These are phyloP conservation scores for Sporothrix schenckii DNA, from an alignment of 2,329 filamentous ascomycete genomes.

Conservation along the genomic window DNA sequence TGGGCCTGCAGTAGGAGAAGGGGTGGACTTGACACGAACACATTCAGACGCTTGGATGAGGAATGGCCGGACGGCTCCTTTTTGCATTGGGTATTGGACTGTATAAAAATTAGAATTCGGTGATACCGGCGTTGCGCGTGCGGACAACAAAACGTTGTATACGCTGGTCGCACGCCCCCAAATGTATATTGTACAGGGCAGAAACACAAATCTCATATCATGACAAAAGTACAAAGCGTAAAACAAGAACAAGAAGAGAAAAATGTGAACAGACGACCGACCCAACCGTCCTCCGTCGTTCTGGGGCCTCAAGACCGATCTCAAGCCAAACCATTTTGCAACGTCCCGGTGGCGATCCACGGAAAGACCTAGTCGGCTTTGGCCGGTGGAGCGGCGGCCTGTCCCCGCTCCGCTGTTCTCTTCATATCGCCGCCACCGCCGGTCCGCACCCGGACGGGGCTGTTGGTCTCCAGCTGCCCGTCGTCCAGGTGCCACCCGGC, in stretches of 20 bases:
- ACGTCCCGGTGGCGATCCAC: too few species aligned
- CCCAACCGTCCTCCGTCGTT: background rate
- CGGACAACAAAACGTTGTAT: background rate
- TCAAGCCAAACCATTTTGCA: too few species aligned
- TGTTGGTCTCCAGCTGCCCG: constrained; percentile 67
- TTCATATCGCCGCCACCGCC: constrained; percentile 38
- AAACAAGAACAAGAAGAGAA: constrained; percentile 8
- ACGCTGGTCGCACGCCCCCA: background rate
- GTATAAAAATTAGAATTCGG: background rate
- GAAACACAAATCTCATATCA: constrained; percentile 18
- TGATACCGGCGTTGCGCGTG: constrained; percentile 12
- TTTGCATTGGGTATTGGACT: constrained; percentile 26
- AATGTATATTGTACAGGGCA: constrained; percentile 14
- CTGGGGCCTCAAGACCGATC: background rate
- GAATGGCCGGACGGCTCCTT: background rate
- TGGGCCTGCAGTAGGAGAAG: constrained; percentile 51
- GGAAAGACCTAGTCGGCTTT: constrained; percentile 17
- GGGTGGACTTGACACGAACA: too few species aligned
- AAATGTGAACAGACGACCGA: background rate
- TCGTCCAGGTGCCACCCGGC: constrained; percentile 69
- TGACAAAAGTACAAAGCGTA: background rate
- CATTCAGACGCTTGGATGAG: background rate
- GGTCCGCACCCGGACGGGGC: constrained; percentile 50
- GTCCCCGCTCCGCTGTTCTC: constrained; percentile 37
- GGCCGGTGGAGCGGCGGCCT: background rate